Evolutionary conservation across 352 stramenopile genomes (phyloP), one percentile per base, ranked within the genome.

Genomic region (Plasmopara halstedii): DNA sequence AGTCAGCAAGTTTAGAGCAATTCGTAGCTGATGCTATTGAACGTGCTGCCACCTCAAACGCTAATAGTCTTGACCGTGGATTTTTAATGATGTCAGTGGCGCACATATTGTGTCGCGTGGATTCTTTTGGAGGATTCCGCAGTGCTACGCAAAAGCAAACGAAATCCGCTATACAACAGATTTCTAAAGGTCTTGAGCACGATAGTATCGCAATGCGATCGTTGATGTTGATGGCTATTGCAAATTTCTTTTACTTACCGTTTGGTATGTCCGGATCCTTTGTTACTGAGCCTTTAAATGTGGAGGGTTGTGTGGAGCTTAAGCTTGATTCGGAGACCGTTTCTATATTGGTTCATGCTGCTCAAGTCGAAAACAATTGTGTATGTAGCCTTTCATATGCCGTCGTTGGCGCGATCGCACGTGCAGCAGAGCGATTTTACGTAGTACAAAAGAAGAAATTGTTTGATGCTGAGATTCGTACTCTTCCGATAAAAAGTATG

Each of bases 381-480:
- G 14, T 40, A 0, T 40, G 23, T 21, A 36, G 15, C 13, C 9
- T 47, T 43, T 46, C 55, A 35, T 33, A 25, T 15, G 25, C 53
- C 26, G 36, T 61, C 14, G 50, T 70, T n/a, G 54, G 66, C 20
- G 52, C 66, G 21, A 61, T 80, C 50, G 58, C 69, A 36, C 51
- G 50, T 17, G 25, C 45, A 2, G 37, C 50, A 2, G 55, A 70
- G 14, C 10, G 46, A 6, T 69, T 75, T 45, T 67, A 69, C 27
- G 57, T 77, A 17, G 42, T 50, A 3, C 66, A 75, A 19, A 77
- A 71, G 47, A 81, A 81, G 42, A 70, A 73, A 52, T 56, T 43
- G 21, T 68, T 81, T 4, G 60, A 81, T n/a, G 55, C 48, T 5
- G 69, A 81, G 14, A 26, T 81, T 14, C 42, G 50, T 2, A 36